Evolutionary conservation across 1,139 yeast genomes (phyloP), one percentile per base, ranked within the genome.

Genomic region (Scheffersomyces illinoinensis): DNA sequence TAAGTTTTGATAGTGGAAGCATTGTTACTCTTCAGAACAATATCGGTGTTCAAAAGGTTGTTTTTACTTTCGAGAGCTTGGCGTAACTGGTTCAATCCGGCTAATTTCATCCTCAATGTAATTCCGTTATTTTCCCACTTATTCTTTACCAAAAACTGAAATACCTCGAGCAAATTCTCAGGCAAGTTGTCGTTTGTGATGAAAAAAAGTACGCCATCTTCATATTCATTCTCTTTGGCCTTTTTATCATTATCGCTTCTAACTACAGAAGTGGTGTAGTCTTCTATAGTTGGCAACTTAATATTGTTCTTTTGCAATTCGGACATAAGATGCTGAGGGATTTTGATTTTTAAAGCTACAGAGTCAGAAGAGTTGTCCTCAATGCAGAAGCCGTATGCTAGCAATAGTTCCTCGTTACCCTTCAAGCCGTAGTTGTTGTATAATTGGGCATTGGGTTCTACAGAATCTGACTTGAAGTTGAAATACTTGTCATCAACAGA

Each of bases 401-500:
- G 68, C 6, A 86, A 71, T 43, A 89, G 76, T 65, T 91, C 97
- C 67, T 90, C 92, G 68, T 93, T 93, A 0, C 96, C 89, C 69
- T 92, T 93, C 60, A 87, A 85, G 0, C 98, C 98, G 71, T 93
- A 93, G 71, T 91, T 92, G 71, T 93, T 92, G 71, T 73, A 88
- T 1, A 92, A 66, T 67, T 91, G 89, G 4, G 69, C 68, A 0
- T 85, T 87, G 0, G 57, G 57, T 4, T 51, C 65, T 3, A 59
- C 56, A 1, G 69, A 62, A n/a, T 72, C 70, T 53, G 82, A 70
- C 54, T 68, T 69, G 67, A 81, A 70, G 57, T 68, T 66, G 56
- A 79, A 78, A 43, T 54, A 66, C 12, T 61, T 62, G 18, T 71
- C 68, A 2, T 71, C 66, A 50, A 69, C 73, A 0, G 67, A 62